Percentiles rank a stretch among this genome's conserved stretches.
Conservation (phyloP, 2,329 filamentous ascomycete species). For the Aspergillus sp. region DNA sequence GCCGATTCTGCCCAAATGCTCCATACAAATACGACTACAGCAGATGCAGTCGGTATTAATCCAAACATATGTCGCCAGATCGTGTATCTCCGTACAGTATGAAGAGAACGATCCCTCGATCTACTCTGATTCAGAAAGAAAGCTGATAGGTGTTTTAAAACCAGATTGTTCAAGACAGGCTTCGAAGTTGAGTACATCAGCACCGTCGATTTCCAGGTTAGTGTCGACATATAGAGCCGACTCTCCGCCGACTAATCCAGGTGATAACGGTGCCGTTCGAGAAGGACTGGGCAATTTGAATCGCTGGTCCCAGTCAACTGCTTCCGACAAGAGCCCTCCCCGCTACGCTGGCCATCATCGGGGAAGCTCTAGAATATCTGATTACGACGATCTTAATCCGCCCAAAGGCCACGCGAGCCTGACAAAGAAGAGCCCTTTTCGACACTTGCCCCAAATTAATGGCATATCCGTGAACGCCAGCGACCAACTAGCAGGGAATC, state of each 20-base stretch:
- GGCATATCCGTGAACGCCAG: constrained; percentile 1
- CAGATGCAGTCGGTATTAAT: background rate
- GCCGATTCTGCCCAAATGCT: background rate
- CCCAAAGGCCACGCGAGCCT: constrained; percentile 10
- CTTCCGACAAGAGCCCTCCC: constrained; percentile 38
- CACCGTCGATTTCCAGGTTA: constrained; percentile 4
- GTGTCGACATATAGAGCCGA: constrained; percentile 1
- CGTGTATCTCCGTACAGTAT: background rate
- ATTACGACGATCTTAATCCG: constrained; percentile 6
- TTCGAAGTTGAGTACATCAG: constrained; percentile 2
- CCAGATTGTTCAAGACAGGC: background rate
- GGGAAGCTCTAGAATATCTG: constrained; percentile 18
- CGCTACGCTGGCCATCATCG: constrained; percentile 17
- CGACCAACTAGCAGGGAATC: constrained; percentile 1
- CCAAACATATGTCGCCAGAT: constrained; percentile 1
- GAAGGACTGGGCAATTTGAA: constrained; percentile 47
- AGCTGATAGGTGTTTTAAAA: background rate
- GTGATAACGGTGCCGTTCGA: constrained; percentile 22
- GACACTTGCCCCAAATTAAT: constrained; percentile 3
- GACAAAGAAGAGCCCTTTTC: constrained; percentile 4
- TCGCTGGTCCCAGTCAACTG: constrained; percentile 54
- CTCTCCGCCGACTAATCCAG: constrained; percentile 8
- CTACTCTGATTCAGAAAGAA: background rate
- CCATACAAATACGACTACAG: background rate
- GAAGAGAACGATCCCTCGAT: constrained; percentile 1